These are phyloP conservation scores for Borovskyia barvae DNA, from an alignment of 208 protist species.

Conservation along the genomic window DNA sequence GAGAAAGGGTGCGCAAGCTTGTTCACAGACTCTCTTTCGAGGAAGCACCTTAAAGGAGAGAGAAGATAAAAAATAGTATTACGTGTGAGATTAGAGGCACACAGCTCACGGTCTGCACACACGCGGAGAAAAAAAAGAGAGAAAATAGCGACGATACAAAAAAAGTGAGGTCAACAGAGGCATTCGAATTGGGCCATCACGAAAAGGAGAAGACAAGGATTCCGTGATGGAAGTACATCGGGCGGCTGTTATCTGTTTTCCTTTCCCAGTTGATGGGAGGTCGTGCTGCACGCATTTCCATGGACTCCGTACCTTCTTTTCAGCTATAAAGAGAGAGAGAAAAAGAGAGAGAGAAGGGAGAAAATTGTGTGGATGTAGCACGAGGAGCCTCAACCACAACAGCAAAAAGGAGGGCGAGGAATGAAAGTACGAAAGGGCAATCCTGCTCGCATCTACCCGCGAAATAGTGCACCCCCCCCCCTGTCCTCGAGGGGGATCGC, in stretches of 20 bases:
- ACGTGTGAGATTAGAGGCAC: not conserved
- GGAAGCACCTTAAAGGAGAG: not conserved
- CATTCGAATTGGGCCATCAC: not conserved
- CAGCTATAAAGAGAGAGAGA: too few species aligned
- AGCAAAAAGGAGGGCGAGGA: not conserved
- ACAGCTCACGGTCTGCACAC: not conserved
- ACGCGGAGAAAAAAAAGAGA: slow-evolving; percentile 5
- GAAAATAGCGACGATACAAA: not conserved
- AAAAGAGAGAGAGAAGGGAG: too few species aligned
- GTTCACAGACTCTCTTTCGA: not conserved
- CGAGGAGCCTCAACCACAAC: not conserved
- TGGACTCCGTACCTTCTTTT: too few species aligned
- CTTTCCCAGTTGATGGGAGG: too few species aligned
- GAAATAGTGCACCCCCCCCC: not conserved
- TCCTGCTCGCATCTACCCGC: not conserved
- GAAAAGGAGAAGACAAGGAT: slow-evolving; percentile 9
- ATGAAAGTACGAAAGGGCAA: not conserved
- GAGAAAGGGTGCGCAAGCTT: too few species aligned
- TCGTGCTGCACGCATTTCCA: too few species aligned
- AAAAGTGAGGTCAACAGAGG: not conserved
- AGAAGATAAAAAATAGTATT: not conserved
- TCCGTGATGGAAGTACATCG: too few species aligned
- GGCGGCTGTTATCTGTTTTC: too few species aligned
- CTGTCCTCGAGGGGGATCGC: too few species aligned
- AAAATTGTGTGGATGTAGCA: not conserved